Conservation (phyloP, 805 yeast species). For the Saturnispora dispora region DNA sequence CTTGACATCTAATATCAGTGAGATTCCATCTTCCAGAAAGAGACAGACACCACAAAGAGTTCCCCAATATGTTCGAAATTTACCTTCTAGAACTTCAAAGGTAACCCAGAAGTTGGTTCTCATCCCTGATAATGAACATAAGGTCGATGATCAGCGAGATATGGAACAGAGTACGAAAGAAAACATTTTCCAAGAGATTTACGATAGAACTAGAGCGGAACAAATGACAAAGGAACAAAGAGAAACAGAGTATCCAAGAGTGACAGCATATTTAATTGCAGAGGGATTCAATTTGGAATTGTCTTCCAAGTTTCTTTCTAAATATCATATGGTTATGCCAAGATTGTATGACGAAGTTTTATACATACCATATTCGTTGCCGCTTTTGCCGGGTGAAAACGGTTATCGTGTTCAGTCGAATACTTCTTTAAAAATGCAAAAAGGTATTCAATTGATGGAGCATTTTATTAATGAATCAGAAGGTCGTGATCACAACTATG, state of each 20-base stretch:
- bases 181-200: constrained; percentile 26
- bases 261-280: constrained; percentile 86
- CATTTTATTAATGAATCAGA: constrained; percentile 71
- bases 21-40: constrained; percentile 70
- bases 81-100: constrained; percentile 74
- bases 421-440: constrained; percentile 34
- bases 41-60: constrained; percentile 24
- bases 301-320: constrained; percentile 54
- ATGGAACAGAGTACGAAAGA: constrained; percentile 25
- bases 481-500: constrained; percentile 85
- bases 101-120: constrained; percentile 78
- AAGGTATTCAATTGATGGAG: constrained; percentile 50
- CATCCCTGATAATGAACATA: constrained; percentile 54
- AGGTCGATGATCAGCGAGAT: constrained; percentile 8
- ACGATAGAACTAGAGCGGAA: constrained; percentile 38
- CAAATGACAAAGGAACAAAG: constrained; percentile 49
- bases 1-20: constrained; percentile 68
- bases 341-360: constrained; percentile 87
- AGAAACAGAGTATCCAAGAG: constrained; percentile 62
- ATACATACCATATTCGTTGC: constrained; percentile 82
- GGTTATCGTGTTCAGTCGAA: constrained; percentile 72
- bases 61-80: constrained; percentile 44
- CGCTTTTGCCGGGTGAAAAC: constrained; percentile 74
- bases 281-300: constrained; percentile 65
- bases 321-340: constrained; percentile 76